Evolutionary conservation across 208 protist species (phyloP), one percentile per base, ranked within the genome.

Genomic region (Angomonas deanei): DNA sequence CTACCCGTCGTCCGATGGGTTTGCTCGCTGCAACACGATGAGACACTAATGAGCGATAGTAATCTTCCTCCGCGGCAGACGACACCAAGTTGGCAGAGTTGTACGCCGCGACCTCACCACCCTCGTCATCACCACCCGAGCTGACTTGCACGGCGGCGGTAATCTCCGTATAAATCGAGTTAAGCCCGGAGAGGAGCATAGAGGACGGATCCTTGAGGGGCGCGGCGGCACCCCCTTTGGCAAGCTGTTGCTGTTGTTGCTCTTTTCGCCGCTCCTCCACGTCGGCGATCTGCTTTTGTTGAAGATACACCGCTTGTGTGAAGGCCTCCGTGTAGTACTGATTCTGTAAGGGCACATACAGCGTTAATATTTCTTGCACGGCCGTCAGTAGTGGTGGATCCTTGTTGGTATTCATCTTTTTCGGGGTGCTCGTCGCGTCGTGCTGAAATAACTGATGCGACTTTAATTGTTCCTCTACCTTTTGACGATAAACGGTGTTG

Each of bases 311-410:
- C 21, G 79, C 88, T 64, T 94, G 88, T 52, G 76, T 52, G 66
- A 89, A 94, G 2, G 85, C 88, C 10, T 75, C 73, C 0, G 69
- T 57, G 64, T 92, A 91, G 81, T 94, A 94, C 33, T 59, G 56
- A 36, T 50, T 73, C 72, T 94, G 88, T 27, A 94, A 64, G 1
- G 88, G 88, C 24, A 91, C 80, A 66, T 92, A 94, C 17, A 89
- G 55, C 26, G 72, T 63, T 0, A 94, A 72, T 39, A 92, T 85
- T 4, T 92, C 78, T 66, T 94, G 83, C 57, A 94, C 82, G 0
- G 72, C 70, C 50, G 70, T 78, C 33, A 92, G 84, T 48, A 94
- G 69, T 50, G 42, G 42, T 4, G 42, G 42, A 10, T 50, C 42
- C 19, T 50, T 50, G 19, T 33, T 50, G 66, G 64, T 26, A 71